Evolutionary conservation across 2,329 filamentous ascomycete genomes (phyloP).

Genomic region (Claviceps africana): DNA sequence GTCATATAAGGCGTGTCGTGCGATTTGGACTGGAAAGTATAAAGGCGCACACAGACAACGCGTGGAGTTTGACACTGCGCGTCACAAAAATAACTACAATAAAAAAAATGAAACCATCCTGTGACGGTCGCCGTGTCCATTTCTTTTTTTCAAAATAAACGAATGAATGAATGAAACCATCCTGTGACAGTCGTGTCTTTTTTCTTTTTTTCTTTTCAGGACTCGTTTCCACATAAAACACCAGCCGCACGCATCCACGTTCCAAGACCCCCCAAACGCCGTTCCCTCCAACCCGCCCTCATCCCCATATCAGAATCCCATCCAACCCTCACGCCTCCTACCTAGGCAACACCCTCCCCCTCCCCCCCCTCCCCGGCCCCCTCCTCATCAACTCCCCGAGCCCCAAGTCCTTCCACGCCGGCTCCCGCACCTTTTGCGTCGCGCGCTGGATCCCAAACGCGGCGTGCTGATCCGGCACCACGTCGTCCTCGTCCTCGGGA

Average conservation of each 20-base stretch:
- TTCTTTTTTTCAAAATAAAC: neutral
- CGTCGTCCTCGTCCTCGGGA: constrained; percentile 78
- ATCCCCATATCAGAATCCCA: neutral
- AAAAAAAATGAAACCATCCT: neutral
- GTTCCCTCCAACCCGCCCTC: neutral
- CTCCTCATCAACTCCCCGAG: constrained; percentile 56
- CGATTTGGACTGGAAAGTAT: neutral
- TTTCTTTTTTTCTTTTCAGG: no score
- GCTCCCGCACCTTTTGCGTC: constrained; percentile 56
- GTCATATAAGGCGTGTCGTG: neutral
- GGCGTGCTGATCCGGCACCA: constrained; percentile 77
- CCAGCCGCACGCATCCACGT: no score
- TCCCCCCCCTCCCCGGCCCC: constrained; percentile 28
- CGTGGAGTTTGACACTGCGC: neutral
- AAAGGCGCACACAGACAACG: neutral
- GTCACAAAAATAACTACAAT: neutral
- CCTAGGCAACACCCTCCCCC: constrained; percentile 1
- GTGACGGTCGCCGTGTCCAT: neutral
- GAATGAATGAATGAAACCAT: no score
- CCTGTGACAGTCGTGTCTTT: no score
- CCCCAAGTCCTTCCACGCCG: constrained; percentile 67
- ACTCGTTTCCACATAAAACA: no score
- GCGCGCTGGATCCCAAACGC: constrained; percentile 76
- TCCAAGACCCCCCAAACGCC: neutral
- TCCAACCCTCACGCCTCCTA: neutral